Evolutionary conservation across 768 basidiomycete genomes (phyloP).

Genomic region (Serendipita sp.): DNA sequence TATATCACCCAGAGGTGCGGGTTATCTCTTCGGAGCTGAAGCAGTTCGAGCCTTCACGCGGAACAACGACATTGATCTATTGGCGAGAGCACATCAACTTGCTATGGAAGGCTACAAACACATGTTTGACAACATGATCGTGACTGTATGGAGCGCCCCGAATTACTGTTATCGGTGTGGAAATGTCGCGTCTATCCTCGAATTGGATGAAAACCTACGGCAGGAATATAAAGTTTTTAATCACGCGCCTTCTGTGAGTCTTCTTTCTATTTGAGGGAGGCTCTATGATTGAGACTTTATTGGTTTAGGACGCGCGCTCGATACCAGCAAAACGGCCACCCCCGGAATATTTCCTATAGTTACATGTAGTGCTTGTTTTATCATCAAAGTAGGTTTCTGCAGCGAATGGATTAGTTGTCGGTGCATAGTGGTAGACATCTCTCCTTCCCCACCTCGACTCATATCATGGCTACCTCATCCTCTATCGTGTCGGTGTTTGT

Average conservation of each 20-base stretch:
- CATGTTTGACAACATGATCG: slow-evolving; percentile 89
- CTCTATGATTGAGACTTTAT: background rate
- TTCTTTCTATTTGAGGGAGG: background rate
- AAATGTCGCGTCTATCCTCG: slow-evolving; percentile 86
- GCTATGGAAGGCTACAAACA: slow-evolving; percentile 92
- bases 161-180: slow-evolving; percentile 90
- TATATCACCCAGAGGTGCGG: slow-evolving; percentile 88
- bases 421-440: background rate
- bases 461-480: background rate
- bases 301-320: slow-evolving; percentile 53
- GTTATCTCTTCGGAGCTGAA: slow-evolving; percentile 80
- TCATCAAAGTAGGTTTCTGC: too few species aligned
- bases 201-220: slow-evolving; percentile 80
- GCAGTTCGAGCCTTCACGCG: slow-evolving; percentile 86
- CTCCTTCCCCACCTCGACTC: background rate
- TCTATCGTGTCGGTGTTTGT: slow-evolving; percentile 52
- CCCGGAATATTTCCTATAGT: slow-evolving; percentile 67
- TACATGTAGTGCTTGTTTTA: too few species aligned
- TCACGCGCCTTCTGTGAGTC: slow-evolving; percentile 67
- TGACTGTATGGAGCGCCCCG: slow-evolving; percentile 86
- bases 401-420: too few species aligned
- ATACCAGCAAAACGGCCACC: slow-evolving; percentile 73
- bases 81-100: slow-evolving; percentile 91
- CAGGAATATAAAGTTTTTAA: slow-evolving; percentile 95
- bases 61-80: slow-evolving; percentile 69